Base-by-base conservation (phyloP, 495 filamentous ascomycete species). In the Tuber borchii region DNA sequence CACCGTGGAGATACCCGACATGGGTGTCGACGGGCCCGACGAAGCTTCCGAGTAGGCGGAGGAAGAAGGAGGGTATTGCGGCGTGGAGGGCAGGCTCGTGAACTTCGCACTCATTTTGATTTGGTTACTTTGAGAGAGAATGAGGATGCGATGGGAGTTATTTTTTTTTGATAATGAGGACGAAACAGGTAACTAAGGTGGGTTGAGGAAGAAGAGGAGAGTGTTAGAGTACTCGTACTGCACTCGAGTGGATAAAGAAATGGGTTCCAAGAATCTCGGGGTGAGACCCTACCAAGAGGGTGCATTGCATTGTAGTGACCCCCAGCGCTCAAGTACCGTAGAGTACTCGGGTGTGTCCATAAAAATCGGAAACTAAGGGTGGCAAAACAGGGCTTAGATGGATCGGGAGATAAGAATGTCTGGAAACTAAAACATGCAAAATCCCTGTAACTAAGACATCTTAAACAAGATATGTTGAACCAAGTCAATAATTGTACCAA, bases 1-100 rank as follows among this genome's bases (percentile, higher is more conserved):
- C 48, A 83, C 76, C 1, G 81, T 83, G 46, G 81, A 83, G 70
- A 83, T 81, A 19, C 81, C 80, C 0, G 81, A 83, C 78, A 83
- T 81, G 71, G 81, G 81, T 34, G 81, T 83, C 7, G 78, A 73
- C 0, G 81, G 81, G 12, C 73, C 73, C 20, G 81, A 83, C 8
- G 46, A 42, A 39, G 56, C 9, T 39, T 75, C 78, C 0, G 72
- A 74, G 46, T 45, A 69, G 16, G 74, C 26, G n/a, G 31, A 19
- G 31, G 72, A 31, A 31, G 43, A 71, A 43, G 70, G 45, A 46
- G 42, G 71, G 51, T 31, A 70, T 61, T 65, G 70, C 40, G 46
- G 51, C 6, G 79, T 44, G 26, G 75, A 69, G 19, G 78, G 79
- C 3, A 80, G 71, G 69, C 75, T 76, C 2, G 76, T 40, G 65